A percentile compares a stretch with the other conserved stretches of the same genome.
phyloP scores from a whole-genome alignment of 352 stramenopile genomes.

The Phytophthora colocasiae region DNA sequence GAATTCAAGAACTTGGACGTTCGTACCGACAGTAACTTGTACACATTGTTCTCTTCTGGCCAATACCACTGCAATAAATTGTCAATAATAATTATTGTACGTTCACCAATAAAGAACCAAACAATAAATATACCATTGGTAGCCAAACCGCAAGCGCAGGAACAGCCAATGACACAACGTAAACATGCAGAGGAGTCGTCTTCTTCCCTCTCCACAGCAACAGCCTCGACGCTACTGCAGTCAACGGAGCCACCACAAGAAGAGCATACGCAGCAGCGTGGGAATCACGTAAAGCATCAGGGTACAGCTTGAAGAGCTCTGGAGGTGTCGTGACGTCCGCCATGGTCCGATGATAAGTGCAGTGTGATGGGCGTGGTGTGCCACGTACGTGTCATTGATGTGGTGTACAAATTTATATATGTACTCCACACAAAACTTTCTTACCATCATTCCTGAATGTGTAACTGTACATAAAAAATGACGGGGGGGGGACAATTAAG shows the following conservation, averaged over 20 bases:
- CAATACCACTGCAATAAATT: conserved; percentile 32
- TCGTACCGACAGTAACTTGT: conserved; percentile 32
- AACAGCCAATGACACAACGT: conserved; percentile 53
- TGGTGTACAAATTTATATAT: conserved; percentile 1
- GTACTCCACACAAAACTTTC: background rate
- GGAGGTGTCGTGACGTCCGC: conserved; percentile 16
- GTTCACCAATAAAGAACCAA: conserved; percentile 1
- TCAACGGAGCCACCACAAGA: conserved; percentile 53
- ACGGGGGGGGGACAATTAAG: background rate
- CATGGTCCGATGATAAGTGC: conserved; percentile 6
- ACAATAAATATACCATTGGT: conserved; percentile 31
- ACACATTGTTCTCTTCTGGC: conserved; percentile 43
- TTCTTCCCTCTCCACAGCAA: conserved; percentile 49
- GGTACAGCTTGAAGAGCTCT: conserved; percentile 52
- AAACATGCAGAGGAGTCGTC: conserved; percentile 50
- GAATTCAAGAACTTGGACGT: background rate
- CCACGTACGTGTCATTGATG: conserved; percentile 6
- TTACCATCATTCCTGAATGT: conserved; percentile 3
- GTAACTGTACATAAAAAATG: background rate
- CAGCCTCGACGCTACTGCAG: conserved; percentile 39
- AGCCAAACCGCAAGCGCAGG: conserved; percentile 49
- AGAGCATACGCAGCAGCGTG: conserved; percentile 51
- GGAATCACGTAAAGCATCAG: conserved; percentile 57
- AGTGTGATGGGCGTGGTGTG: conserved; percentile 9
- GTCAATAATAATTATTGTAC: conserved; percentile 7